These are phyloP conservation scores for Pseudogymnoascus sp. DNA, from an alignment of 2,329 filamentous ascomycete species.

Conservation along the genomic window DNA sequence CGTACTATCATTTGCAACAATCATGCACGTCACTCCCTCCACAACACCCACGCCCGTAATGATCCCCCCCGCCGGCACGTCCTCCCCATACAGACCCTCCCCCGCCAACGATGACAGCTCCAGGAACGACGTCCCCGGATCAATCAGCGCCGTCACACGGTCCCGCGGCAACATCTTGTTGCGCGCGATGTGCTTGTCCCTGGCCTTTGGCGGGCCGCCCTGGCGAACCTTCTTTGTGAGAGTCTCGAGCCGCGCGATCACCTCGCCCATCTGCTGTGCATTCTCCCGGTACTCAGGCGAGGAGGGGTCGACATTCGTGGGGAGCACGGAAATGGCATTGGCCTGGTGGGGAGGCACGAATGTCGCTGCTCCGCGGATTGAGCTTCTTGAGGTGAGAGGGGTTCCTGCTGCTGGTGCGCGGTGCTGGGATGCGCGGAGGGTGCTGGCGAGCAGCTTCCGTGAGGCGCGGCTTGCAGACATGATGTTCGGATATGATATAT, in stretches of 20 bases:
- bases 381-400: slow-evolving; percentile 9
- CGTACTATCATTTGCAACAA: slow-evolving; percentile 92
- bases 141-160: slow-evolving; percentile 76
- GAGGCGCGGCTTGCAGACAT: slow-evolving; percentile 44
- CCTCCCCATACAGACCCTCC: slow-evolving; percentile 78
- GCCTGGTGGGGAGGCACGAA: slow-evolving; percentile 79
- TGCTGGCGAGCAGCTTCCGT: slow-evolving; percentile 38
- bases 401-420: slow-evolving; percentile 20
- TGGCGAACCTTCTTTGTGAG: slow-evolving; percentile 64
- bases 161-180: slow-evolving; percentile 95
- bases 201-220: slow-evolving; percentile 73
- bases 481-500: slow-evolving; percentile 14
- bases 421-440: slow-evolving; percentile 30
- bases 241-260: slow-evolving; percentile 58
- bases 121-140: slow-evolving; percentile 82
- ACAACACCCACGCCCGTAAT: slow-evolving; percentile 88
- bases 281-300: slow-evolving; percentile 79
- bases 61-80: slow-evolving; percentile 83
- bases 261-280: slow-evolving; percentile 64
- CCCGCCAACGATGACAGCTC: slow-evolving; percentile 92
- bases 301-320: slow-evolving; percentile 65
- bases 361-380: slow-evolving; percentile 47
- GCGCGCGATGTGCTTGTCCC: slow-evolving; percentile 76
- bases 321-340: slow-evolving; percentile 71
- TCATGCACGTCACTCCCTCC: slow-evolving; percentile 83